Percentiles rank a stretch among this genome's conserved stretches.
Conservation (phyloP, 164 flowering plant species). For the Berberis thunbergii region DNA sequence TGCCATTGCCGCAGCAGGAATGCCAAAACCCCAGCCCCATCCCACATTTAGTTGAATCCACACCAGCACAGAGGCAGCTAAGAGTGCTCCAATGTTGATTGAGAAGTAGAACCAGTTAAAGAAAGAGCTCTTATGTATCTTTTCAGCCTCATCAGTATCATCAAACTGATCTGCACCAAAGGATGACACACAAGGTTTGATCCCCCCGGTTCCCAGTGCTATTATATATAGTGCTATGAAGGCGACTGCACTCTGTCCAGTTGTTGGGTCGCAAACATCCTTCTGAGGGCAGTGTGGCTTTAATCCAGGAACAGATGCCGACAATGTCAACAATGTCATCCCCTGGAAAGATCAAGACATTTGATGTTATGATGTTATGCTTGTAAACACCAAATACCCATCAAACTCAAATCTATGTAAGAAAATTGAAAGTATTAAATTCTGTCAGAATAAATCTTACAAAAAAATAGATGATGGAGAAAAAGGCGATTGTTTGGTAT, state of each 20-base stretch:
- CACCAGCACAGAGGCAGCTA: slow-evolving; percentile 48
- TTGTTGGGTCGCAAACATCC: slow-evolving; percentile 31
- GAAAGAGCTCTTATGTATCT: slow-evolving; percentile 50
- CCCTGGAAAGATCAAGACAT: slow-evolving; percentile 25
- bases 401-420: too few species aligned
- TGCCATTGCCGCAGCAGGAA: slow-evolving; percentile 57
- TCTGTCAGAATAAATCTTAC: too few species aligned
- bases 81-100: slow-evolving; percentile 51
- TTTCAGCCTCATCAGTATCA: slow-evolving; percentile 49
- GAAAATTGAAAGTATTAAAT: too few species aligned
- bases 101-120: slow-evolving; percentile 65
- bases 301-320: slow-evolving; percentile 52
- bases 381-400: background rate
- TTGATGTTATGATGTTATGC: too few species aligned
- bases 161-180: slow-evolving; percentile 79
- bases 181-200: slow-evolving; percentile 65
- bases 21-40: slow-evolving; percentile 63
- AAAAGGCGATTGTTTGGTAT: too few species aligned
- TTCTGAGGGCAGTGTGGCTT: slow-evolving; percentile 33
- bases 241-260: slow-evolving; percentile 19
- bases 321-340: slow-evolving; percentile 52
- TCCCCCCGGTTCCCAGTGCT: slow-evolving; percentile 70
- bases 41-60: slow-evolving; percentile 53
- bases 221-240: slow-evolving; percentile 12
- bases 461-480: too few species aligned